These are phyloP conservation scores for Agrocybe pediades DNA, from an alignment of 768 basidiomycete genomes.

Conservation along the genomic window DNA sequence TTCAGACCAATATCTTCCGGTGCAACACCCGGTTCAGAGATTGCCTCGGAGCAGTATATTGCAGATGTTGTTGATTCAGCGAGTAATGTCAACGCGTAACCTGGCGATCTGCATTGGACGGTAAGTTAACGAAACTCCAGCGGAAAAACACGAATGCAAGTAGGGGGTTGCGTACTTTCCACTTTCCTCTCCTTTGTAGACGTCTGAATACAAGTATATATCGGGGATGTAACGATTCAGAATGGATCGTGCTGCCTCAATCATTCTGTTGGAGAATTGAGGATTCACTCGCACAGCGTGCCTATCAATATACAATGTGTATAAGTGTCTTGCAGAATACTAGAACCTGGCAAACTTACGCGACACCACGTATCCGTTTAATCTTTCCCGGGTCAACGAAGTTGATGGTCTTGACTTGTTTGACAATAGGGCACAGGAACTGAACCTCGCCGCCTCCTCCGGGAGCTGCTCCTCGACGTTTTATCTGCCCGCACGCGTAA, in stretches of 20 bases:
- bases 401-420: slow-evolving; percentile 89
- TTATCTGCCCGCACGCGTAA: slow-evolving; percentile 62
- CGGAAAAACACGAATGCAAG: not conserved
- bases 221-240: slow-evolving; percentile 97
- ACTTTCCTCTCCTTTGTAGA: slow-evolving; percentile 96
- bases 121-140: too few species aligned
- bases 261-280: slow-evolving; percentile 97
- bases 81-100: slow-evolving; percentile 88
- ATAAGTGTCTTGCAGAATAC: not conserved
- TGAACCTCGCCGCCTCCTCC: slow-evolving; percentile 92
- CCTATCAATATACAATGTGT: slow-evolving; percentile 38
- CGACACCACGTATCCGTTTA: slow-evolving; percentile 92
- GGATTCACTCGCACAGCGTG: slow-evolving; percentile 97
- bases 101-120: slow-evolving; percentile 91
- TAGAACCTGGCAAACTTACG: slow-evolving; percentile 55
- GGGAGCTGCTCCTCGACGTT: slow-evolving; percentile 90
- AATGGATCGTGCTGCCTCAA: slow-evolving; percentile 89
- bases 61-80: slow-evolving; percentile 92
- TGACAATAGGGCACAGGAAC: slow-evolving; percentile 90
- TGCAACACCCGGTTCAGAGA: slow-evolving; percentile 78
- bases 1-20: slow-evolving; percentile 92
- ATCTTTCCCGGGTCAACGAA: slow-evolving; percentile 92
- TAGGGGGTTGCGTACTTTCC: slow-evolving; percentile 71
- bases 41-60: slow-evolving; percentile 84
- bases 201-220: slow-evolving; percentile 97